Evolutionary conservation across 306 rosid species (phyloP).

Genomic region (Quillaja saponaria): DNA sequence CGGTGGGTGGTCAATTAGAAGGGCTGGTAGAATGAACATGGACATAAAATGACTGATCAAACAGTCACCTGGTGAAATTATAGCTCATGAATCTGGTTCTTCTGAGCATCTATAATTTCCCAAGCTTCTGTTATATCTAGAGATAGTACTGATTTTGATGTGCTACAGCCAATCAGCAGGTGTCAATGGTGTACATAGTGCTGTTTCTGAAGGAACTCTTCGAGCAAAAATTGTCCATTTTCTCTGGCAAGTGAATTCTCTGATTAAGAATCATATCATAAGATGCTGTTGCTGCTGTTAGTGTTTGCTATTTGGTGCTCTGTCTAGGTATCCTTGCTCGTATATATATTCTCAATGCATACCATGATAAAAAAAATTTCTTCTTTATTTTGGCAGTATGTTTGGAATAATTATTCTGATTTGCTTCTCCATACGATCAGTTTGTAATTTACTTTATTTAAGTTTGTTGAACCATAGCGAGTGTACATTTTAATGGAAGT

Average conservation of each 20-base stretch:
- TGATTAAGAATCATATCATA: too few relatives aligned
- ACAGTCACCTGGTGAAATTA: neutral
- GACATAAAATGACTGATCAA: neutral
- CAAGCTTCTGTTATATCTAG: neutral
- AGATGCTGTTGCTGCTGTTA: neutral
- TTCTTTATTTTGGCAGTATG: too few relatives aligned
- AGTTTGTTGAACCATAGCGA: too few relatives aligned
- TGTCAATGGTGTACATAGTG: neutral
- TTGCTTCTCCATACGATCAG: too few relatives aligned
- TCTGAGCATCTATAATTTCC: neutral
- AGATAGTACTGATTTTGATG: neutral
- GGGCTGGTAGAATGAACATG: neutral
- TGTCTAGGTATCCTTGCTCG: too few relatives aligned
- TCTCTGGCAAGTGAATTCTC: too few relatives aligned
- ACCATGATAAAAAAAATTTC: too few relatives aligned
- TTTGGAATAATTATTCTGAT: too few relatives aligned
- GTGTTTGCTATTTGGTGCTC: neutral
- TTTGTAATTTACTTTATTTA: too few relatives aligned
- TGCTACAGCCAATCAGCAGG: neutral
- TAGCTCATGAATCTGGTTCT: neutral
- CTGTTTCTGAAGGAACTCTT: neutral
- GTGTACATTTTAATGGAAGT: too few relatives aligned
- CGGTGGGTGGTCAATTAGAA: neutral
- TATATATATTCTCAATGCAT: too few relatives aligned
- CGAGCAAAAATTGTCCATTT: conserved; percentile 5